Percentiles rank a stretch among this genome's conserved stretches.
These are phyloP conservation scores for Mycena latifolia DNA, from an alignment of 768 basidiomycete species.

Conservation along the genomic window DNA sequence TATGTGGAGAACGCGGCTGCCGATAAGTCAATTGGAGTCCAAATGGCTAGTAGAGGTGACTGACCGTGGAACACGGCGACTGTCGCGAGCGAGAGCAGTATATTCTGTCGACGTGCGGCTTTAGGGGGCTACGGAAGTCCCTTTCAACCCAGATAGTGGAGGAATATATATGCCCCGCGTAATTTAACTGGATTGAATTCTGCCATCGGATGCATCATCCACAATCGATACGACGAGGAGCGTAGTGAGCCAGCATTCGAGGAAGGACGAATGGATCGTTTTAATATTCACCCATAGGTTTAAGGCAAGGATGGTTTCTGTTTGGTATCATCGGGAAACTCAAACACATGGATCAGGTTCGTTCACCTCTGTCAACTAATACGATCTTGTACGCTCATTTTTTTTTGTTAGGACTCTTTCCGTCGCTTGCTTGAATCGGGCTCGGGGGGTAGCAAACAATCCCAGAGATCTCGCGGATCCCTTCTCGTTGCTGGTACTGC, in stretches of 20 bases:
- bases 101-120: too few relatives aligned
- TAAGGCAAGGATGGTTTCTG: too few relatives aligned
- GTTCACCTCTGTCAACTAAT: neutral
- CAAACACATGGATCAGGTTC: constrained; percentile 15
- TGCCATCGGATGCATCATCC: too few relatives aligned
- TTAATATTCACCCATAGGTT: too few relatives aligned
- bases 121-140: too few relatives aligned
- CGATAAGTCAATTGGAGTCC: constrained; percentile 22
- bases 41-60: constrained; percentile 15
- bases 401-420: constrained; percentile 67
- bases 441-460: constrained; percentile 37
- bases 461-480: constrained; percentile 48
- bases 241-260: too few relatives aligned
- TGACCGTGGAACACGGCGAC: constrained; percentile 68
- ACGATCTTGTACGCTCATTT: neutral
- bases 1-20: constrained; percentile 86
- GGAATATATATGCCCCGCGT: too few relatives aligned
- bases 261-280: too few relatives aligned
- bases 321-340: too few relatives aligned
- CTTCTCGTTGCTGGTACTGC: constrained; percentile 39
- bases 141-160: too few relatives aligned
- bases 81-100: constrained; percentile 60
- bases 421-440: constrained; percentile 60
- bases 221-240: too few relatives aligned
- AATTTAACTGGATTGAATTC: too few relatives aligned